phyloP scores from a whole-genome alignment of 306 rosid species.

The cucumber (Cucumis sativus) region DNA sequence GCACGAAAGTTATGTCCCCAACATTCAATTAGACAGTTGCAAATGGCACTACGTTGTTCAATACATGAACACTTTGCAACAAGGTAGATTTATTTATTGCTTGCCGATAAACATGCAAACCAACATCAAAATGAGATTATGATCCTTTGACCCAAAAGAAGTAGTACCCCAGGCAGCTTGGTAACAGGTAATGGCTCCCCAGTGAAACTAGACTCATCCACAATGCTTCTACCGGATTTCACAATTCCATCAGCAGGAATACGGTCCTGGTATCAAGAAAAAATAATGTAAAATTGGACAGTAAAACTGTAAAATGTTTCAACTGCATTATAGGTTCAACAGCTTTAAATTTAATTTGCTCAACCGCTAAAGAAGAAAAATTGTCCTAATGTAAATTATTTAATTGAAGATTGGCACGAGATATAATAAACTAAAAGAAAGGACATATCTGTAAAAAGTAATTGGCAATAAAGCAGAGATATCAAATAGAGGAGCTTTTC shows the following conservation, averaged over 20 bases:
- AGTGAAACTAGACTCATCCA: constrained; percentile 91
- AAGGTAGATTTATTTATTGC: neutral
- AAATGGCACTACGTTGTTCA: neutral
- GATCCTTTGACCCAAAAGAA: constrained; percentile 6
- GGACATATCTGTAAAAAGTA: neutral
- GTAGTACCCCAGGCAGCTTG: constrained; percentile 90
- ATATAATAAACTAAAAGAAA: neutral
- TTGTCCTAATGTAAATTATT: neutral
- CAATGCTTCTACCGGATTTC: constrained; percentile 81
- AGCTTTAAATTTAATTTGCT: neutral
- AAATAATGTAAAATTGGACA: neutral
- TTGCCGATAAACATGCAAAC: neutral
- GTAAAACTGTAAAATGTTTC: neutral
- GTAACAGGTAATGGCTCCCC: constrained; percentile 96
- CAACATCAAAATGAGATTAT: neutral
- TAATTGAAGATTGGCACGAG: neutral
- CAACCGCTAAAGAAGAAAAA: neutral
- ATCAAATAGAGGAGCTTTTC: neutral
- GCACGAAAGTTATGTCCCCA: neutral
- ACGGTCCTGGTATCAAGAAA: constrained; percentile 49
- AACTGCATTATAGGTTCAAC: neutral
- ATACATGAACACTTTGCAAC: neutral
- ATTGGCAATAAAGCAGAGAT: neutral
- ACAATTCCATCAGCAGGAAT: constrained; percentile 96
- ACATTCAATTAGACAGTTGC: neutral